Evolutionary conservation across 1,284 basidiomycete genomes (phyloP).

Genomic region (Marasmius oreades): DNA sequence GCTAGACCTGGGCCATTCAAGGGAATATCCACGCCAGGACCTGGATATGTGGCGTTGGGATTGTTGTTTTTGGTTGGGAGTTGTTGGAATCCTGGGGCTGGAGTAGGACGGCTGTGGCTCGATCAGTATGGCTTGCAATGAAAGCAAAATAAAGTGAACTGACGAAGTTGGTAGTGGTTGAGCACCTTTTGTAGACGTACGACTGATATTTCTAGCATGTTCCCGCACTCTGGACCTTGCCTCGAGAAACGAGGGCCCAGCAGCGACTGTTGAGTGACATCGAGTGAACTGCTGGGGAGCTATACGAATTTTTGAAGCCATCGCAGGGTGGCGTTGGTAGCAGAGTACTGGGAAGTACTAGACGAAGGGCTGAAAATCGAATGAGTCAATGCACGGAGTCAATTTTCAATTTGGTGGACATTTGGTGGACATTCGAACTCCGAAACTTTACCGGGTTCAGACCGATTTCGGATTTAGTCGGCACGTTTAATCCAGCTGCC

Average conservation of each 20-base stretch:
- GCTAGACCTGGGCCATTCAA: conserved; percentile 44
- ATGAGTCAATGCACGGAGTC: too few species aligned
- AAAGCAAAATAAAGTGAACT: conserved; percentile 30
- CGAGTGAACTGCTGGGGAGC: conserved; percentile 40
- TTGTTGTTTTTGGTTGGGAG: conserved; percentile 52
- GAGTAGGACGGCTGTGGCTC: conserved; percentile 54
- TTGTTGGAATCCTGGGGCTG: conserved; percentile 67
- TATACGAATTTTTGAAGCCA: conserved; percentile 38
- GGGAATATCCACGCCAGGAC: conserved; percentile 15
- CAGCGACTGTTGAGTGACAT: conserved; percentile 48
- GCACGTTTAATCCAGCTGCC: too few species aligned
- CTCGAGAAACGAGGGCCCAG: conserved; percentile 53
- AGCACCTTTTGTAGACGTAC: conserved; percentile 55
- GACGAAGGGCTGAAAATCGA: too few species aligned
- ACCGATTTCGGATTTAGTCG: too few species aligned
- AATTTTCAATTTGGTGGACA: too few species aligned
- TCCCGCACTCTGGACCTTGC: conserved; percentile 73
- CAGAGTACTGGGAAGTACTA: too few species aligned
- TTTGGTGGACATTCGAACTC: too few species aligned
- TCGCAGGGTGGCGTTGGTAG: conserved; percentile 7
- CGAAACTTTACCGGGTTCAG: too few species aligned
- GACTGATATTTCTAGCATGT: conserved; percentile 63
- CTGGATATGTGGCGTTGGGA: conserved; percentile 30
- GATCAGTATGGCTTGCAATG: background rate
- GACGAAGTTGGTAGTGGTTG: conserved; percentile 53